These are phyloP conservation scores for Trichosporon sp. DNA, from an alignment of 1,284 basidiomycete genomes.

Conservation along the genomic window DNA sequence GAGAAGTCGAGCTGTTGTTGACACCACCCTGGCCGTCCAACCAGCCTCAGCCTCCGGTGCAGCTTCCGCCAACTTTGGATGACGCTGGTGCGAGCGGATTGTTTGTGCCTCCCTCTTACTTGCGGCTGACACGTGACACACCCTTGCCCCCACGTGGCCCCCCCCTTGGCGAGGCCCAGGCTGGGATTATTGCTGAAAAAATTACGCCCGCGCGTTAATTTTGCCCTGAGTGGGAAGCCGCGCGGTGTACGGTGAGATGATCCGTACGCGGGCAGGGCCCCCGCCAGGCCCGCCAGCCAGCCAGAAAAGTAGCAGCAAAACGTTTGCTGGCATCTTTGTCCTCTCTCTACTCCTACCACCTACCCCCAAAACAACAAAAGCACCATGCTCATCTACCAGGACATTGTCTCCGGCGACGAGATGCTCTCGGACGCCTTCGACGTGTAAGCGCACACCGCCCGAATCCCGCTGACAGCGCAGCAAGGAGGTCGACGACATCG, in stretches of 20 bases:
- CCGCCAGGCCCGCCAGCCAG: neutral
- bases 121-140: neutral
- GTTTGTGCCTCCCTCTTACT: neutral
- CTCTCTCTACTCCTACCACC: constrained; percentile 8
- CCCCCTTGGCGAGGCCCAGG: neutral
- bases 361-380: constrained; percentile 17
- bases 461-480: constrained; percentile 50
- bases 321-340: neutral
- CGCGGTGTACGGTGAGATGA: neutral
- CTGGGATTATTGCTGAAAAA: neutral
- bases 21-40: neutral
- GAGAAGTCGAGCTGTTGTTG: neutral
- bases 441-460: constrained; percentile 54
- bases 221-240: neutral
- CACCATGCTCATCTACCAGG: constrained; percentile 48
- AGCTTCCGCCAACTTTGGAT: constrained; percentile 5
- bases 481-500: constrained; percentile 75
- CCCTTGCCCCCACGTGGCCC: neutral
- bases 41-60: neutral
- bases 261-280: neutral
- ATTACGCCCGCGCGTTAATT: neutral
- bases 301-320: neutral
- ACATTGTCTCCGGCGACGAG: constrained; percentile 75
- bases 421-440: constrained; percentile 94
- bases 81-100: constrained; percentile 5